phyloP scores from a whole-genome alignment of 257 asterid species.

The Solanum chilense region DNA sequence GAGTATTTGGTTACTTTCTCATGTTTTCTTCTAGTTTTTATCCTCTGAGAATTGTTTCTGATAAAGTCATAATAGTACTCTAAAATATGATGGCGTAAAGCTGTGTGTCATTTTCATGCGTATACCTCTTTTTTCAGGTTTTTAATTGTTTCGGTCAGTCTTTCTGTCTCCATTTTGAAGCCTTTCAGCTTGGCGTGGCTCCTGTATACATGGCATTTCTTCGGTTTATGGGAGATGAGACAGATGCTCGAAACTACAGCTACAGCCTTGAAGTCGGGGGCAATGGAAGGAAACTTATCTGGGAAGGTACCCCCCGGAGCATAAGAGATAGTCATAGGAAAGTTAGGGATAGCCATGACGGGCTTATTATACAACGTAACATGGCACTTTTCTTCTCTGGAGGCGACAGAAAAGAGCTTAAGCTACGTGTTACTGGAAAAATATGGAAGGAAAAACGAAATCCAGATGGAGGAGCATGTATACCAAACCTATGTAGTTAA shows the following conservation, averaged over 20 bases:
- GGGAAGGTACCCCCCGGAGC: conserved; percentile 59
- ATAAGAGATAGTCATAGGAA: conserved; percentile 42
- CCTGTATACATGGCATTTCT: neutral
- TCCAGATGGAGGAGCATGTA: conserved; percentile 23
- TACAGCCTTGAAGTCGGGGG: conserved; percentile 56
- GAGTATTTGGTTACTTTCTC: neutral
- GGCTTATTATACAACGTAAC: neutral
- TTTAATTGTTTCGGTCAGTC: conserved; percentile 46
- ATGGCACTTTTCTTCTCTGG: neutral
- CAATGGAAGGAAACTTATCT: conserved; percentile 37
- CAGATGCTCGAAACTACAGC: conserved; percentile 5
- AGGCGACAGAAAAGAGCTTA: neutral
- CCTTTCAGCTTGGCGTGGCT: neutral
- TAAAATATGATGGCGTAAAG: neutral
- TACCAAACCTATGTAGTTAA: conserved; percentile 31
- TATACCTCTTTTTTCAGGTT: conserved; percentile 14
- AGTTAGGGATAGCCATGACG: conserved; percentile 37
- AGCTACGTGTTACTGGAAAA: neutral
- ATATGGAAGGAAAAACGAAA: neutral
- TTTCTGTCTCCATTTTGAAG: neutral
- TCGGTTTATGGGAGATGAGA: neutral
- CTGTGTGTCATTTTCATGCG: neutral
- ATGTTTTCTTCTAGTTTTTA: neutral
- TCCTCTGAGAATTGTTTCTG: neutral
- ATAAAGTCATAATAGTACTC: neutral